phyloP scores from a whole-genome alignment of 2,329 filamentous ascomycete genomes.

The Exophiala lecanii-corni region DNA sequence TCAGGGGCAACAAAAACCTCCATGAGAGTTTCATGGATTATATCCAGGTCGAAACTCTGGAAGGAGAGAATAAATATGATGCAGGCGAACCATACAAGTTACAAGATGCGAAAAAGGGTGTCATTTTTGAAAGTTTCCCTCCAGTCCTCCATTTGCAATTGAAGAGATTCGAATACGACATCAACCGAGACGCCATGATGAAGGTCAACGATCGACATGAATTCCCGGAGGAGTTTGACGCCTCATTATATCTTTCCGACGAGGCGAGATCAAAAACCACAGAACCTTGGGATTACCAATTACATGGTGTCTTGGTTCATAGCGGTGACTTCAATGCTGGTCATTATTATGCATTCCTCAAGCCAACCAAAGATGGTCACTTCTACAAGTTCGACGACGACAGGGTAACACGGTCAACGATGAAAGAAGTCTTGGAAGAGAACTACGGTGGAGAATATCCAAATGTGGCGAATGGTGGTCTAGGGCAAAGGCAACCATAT shows the following conservation, averaged over 20 bases:
- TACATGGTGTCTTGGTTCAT: constrained; percentile 93
- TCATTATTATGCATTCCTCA: constrained; percentile 96
- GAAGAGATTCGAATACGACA: constrained; percentile 97
- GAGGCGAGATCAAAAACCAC: constrained; percentile 69
- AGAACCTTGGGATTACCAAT: constrained; percentile 83
- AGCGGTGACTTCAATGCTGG: constrained; percentile 95
- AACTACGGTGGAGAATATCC: constrained; percentile 89
- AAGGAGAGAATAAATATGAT: constrained; percentile 98
- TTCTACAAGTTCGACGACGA: constrained; percentile 99
- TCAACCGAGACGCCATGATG: constrained; percentile 95
- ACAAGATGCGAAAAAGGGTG: constrained; percentile 95
- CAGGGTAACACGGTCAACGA: constrained; percentile 88
- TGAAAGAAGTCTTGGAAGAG: constrained; percentile 87
- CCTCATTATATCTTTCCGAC: constrained; percentile 78
- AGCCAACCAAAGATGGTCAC: constrained; percentile 84
- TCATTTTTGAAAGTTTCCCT: constrained; percentile 93
- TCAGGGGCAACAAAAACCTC: constrained; percentile 86
- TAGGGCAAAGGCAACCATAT: constrained; percentile 59
- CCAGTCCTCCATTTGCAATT: constrained; percentile 91
- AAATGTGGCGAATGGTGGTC: constrained; percentile 52
- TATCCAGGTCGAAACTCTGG: constrained; percentile 91
- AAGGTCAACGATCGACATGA: constrained; percentile 64
- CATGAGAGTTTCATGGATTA: constrained; percentile 96
- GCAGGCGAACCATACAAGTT: constrained; percentile 84
- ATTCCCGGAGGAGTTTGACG: constrained; percentile 50